Conservation (phyloP, 305 asterid species). For the Andrographis paniculata region DNA sequence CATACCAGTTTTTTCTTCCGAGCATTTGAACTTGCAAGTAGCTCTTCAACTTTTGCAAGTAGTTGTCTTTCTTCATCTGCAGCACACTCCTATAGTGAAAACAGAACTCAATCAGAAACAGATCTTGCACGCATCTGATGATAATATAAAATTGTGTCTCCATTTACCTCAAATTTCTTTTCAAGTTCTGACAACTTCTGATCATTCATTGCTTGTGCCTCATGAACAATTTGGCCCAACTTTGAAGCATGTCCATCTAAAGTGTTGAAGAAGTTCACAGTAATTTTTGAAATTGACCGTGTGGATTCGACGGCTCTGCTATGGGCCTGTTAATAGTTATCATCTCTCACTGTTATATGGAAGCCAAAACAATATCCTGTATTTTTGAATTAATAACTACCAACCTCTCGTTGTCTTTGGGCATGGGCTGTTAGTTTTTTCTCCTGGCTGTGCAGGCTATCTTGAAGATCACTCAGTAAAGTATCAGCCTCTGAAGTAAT, state of each 20-base stretch:
- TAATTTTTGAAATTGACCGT: conserved; percentile 71
- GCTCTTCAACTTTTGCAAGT: conserved; percentile 85
- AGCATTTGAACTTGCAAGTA: conserved; percentile 86
- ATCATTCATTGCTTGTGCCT: conserved; percentile 65
- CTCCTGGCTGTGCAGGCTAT: conserved; percentile 72
- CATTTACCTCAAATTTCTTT: conserved; percentile 86
- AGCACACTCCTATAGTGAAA: conserved; percentile 69
- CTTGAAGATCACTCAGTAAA: conserved; percentile 84
- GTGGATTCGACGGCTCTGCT: conserved; percentile 70
- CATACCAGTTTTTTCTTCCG: conserved; percentile 39
- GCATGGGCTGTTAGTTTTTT: conserved; percentile 62
- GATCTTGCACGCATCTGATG: neutral
- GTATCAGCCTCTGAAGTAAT: conserved; percentile 81
- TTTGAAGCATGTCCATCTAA: conserved; percentile 73
- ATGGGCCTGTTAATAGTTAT: conserved; percentile 75
- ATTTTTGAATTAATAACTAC: conserved; percentile 15
- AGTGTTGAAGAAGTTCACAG: conserved; percentile 61
- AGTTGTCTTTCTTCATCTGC: conserved; percentile 88
- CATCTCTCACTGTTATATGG: conserved; percentile 11
- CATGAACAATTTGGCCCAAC: conserved; percentile 75
- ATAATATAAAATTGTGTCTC: conserved; percentile 12
- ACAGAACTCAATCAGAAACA: conserved; percentile 12
- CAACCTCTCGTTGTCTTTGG: conserved; percentile 76
- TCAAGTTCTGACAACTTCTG: conserved; percentile 78
- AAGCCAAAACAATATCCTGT: conserved; percentile 6